A percentile compares a stretch with the other conserved stretches of the same genome.
These are phyloP conservation scores for Laetiporus sulphureus DNA, from an alignment of 1,284 basidiomycete species.

Conservation along the genomic window DNA sequence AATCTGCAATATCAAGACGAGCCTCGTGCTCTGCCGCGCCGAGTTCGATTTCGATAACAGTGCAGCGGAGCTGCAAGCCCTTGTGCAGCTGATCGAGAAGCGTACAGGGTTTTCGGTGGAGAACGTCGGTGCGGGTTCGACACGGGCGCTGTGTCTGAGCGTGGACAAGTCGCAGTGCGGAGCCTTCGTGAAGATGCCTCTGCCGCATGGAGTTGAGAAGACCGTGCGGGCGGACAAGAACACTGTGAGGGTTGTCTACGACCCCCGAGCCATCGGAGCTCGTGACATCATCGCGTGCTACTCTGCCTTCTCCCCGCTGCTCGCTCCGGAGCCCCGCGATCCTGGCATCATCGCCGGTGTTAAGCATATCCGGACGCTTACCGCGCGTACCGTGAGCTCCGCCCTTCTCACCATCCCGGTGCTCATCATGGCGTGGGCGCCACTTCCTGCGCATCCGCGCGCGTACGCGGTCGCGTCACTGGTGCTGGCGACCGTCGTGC, in stretches of 20 bases:
- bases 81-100: slow-evolving; percentile 22
- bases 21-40: slow-evolving; percentile 25
- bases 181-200: slow-evolving; percentile 10
- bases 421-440: slow-evolving; percentile 39
- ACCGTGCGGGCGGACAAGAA: slow-evolving; percentile 14
- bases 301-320: slow-evolving; percentile 16
- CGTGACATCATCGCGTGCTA: slow-evolving; percentile 20
- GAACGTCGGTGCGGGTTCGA: slow-evolving; percentile 15
- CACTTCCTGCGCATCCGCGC: slow-evolving; percentile 27
- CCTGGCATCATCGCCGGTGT: slow-evolving; percentile 21
- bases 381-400: slow-evolving; percentile 27
- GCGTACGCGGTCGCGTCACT: slow-evolving; percentile 33
- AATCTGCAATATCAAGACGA: slow-evolving; percentile 25
- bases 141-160: slow-evolving; percentile 15
- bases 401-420: slow-evolving; percentile 35
- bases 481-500: slow-evolving; percentile 35
- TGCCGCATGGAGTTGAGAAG: slow-evolving; percentile 18
- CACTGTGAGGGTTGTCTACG: slow-evolving; percentile 15
- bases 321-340: slow-evolving; percentile 22
- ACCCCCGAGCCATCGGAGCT: slow-evolving; percentile 20
- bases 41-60: slow-evolving; percentile 25
- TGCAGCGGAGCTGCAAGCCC: slow-evolving; percentile 14
- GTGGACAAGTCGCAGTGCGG: slow-evolving; percentile 11
- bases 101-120: slow-evolving; percentile 25
- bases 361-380: slow-evolving; percentile 25